phyloP scores from a whole-genome alignment of 768 basidiomycete genomes.

The Hygrophorus pudorinus region DNA sequence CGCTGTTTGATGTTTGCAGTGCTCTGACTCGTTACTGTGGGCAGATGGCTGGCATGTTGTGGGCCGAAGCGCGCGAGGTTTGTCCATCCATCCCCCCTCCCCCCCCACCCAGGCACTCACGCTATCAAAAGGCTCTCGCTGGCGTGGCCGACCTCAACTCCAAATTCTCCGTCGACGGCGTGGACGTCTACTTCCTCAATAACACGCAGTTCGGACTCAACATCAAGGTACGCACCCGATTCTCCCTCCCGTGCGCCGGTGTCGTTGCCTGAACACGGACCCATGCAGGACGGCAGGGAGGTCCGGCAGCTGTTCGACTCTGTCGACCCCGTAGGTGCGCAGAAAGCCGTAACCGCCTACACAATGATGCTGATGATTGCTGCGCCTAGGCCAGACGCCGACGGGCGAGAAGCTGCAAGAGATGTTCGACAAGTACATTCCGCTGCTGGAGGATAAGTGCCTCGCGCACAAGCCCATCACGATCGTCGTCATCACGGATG shows the following conservation, averaged over 20 bases:
- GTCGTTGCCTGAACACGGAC: background rate
- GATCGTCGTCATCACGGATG: conserved; percentile 53
- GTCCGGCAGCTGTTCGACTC: conserved; percentile 34
- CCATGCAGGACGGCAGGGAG: conserved; percentile 22
- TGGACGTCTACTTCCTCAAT: conserved; percentile 57
- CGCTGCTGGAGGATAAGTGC: conserved; percentile 16
- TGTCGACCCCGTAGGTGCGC: conserved; percentile 29
- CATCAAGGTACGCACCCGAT: conserved; percentile 25
- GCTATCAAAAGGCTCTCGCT: conserved; percentile 25
- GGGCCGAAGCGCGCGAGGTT: conserved; percentile 13
- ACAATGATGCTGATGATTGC: background rate
- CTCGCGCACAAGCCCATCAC: conserved; percentile 38
- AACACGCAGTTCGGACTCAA: conserved; percentile 19
- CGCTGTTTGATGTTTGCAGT: background rate
- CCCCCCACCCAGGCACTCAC: background rate
- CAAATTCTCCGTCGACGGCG: conserved; percentile 43
- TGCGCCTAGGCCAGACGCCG: conserved; percentile 27
- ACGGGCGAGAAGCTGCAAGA: conserved; percentile 28
- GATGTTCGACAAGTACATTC: conserved; percentile 19
- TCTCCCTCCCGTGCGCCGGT: background rate
- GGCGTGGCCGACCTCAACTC: conserved; percentile 37
- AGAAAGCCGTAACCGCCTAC: background rate
- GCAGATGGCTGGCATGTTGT: conserved; percentile 14
- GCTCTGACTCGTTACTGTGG: background rate
- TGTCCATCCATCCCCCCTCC: background rate